Conservation (phyloP, 192 early-diverging fungal species). For the Coemansia sp. region DNA sequence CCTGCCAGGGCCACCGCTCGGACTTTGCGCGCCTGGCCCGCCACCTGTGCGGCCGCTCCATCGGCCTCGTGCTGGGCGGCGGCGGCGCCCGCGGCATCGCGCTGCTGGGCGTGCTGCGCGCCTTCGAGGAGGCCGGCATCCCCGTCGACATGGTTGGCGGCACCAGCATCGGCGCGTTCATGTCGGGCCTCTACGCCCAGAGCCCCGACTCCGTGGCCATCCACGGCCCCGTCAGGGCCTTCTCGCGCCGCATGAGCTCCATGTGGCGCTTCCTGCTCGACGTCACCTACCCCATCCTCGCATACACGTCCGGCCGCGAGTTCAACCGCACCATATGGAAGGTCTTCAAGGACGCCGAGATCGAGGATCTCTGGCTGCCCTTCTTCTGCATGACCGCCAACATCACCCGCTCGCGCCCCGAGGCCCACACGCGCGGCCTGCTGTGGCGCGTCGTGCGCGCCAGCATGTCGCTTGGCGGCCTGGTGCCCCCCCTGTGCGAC, state of each 20-base stretch:
- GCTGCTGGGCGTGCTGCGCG: conserved; percentile 87
- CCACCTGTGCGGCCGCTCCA: conserved; percentile 83
- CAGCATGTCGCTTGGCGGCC: conserved; percentile 95
- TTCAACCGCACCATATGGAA: conserved; percentile 98
- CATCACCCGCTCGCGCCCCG: conserved; percentile 92
- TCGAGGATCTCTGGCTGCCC: conserved; percentile 97
- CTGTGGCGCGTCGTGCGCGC: conserved; percentile 97
- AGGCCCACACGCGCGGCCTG: conserved; percentile 86
- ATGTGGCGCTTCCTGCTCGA: conserved; percentile 89
- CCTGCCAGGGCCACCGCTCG: conserved; percentile 47
- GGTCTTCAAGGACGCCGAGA: conserved; percentile 84
- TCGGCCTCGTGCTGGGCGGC: conserved; percentile 92
- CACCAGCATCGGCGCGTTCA: conserved; percentile 94
- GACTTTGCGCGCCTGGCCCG: conserved; percentile 81
- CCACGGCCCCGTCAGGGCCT: conserved; percentile 79
- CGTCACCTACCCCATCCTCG: conserved; percentile 90
- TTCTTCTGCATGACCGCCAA: conserved; percentile 95
- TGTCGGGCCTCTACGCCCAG: conserved; percentile 88
- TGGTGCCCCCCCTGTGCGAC: conserved; percentile 93
- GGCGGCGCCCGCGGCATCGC: conserved; percentile 94
- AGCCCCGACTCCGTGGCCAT: conserved; percentile 84
- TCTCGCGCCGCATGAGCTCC: conserved; percentile 71
- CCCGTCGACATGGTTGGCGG: conserved; percentile 98
- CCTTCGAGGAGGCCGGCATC: conserved; percentile 95
- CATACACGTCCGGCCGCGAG: conserved; percentile 89